Conservation (phyloP, 2,329 filamentous ascomycete genomes). For the Aspergillus neotritici region DNA sequence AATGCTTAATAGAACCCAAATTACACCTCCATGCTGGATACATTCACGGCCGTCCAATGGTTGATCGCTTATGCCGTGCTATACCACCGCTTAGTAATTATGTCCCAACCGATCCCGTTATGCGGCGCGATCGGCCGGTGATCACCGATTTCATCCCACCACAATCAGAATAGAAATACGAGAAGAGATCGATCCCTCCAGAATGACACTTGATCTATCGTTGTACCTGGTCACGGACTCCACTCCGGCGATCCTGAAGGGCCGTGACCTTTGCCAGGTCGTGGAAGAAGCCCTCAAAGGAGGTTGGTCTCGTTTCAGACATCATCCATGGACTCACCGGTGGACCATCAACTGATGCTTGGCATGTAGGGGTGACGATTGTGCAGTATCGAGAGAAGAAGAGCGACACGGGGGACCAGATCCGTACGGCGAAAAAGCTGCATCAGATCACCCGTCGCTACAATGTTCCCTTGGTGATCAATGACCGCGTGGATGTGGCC, state of each 20-base stretch:
- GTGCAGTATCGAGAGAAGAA: slow-evolving; percentile 91
- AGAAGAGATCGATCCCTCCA: no score
- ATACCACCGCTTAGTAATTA: no score
- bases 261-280: slow-evolving; percentile 62
- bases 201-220: slow-evolving; percentile 61
- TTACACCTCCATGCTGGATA: no score
- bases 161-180: slow-evolving; percentile 19
- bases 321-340: neutral
- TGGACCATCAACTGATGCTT: slow-evolving; percentile 1
- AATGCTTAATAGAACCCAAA: no score
- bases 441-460: slow-evolving; percentile 64
- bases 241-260: slow-evolving; percentile 73
- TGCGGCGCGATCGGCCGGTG: slow-evolving; percentile 6
- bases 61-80: no score
- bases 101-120: no score
- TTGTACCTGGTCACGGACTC: slow-evolving; percentile 92
- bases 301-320: slow-evolving; percentile 41
- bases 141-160: slow-evolving; percentile 12
- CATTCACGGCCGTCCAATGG: no score
- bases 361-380: slow-evolving; percentile 59
- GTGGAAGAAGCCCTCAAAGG: slow-evolving; percentile 71
- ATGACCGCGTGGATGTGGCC: slow-evolving; percentile 87
- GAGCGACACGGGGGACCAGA: slow-evolving; percentile 64
- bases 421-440: slow-evolving; percentile 64
- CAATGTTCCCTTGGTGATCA: slow-evolving; percentile 78